These are phyloP conservation scores for Magnusiomyces clavatus DNA, from an alignment of 1,139 yeast species.

Conservation along the genomic window DNA sequence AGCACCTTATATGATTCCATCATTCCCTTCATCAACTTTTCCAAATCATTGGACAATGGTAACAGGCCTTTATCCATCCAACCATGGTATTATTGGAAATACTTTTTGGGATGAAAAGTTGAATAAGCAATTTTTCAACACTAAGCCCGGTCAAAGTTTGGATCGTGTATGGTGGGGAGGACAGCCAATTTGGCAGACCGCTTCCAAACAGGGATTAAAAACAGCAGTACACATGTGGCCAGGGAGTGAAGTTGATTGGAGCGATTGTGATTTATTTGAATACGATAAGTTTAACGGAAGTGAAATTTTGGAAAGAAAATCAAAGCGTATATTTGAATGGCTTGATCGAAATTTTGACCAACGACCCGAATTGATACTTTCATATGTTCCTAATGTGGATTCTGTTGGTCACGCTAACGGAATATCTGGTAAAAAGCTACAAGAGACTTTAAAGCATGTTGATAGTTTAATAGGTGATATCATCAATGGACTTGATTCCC, in stretches of 20 bases:
- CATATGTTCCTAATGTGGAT: constrained; percentile 78
- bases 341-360: constrained; percentile 44
- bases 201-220: constrained; percentile 52
- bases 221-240: constrained; percentile 97
- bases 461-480: constrained; percentile 55
- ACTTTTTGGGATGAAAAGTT: constrained; percentile 61
- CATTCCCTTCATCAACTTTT: constrained; percentile 83
- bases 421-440: constrained; percentile 49
- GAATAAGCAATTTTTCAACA: constrained; percentile 53
- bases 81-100: constrained; percentile 85
- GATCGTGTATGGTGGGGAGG: constrained; percentile 80
- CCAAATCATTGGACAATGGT: constrained; percentile 90
- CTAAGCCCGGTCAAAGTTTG: constrained; percentile 50
- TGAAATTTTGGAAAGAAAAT: constrained; percentile 53
- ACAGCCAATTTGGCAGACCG: constrained; percentile 82
- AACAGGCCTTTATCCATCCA: constrained; percentile 76
- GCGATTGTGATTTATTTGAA: constrained; percentile 32
- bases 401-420: constrained; percentile 69
- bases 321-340: constrained; percentile 54
- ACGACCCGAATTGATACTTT: constrained; percentile 72
- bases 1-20: constrained; percentile 78
- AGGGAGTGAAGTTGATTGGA: constrained; percentile 67
- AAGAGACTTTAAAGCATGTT: constrained; percentile 50
- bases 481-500: constrained; percentile 39
- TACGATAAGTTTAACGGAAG: constrained; percentile 59